These are phyloP conservation scores for Curvularia verruculosa DNA, from an alignment of 2,329 filamentous ascomycete species.

Conservation along the genomic window DNA sequence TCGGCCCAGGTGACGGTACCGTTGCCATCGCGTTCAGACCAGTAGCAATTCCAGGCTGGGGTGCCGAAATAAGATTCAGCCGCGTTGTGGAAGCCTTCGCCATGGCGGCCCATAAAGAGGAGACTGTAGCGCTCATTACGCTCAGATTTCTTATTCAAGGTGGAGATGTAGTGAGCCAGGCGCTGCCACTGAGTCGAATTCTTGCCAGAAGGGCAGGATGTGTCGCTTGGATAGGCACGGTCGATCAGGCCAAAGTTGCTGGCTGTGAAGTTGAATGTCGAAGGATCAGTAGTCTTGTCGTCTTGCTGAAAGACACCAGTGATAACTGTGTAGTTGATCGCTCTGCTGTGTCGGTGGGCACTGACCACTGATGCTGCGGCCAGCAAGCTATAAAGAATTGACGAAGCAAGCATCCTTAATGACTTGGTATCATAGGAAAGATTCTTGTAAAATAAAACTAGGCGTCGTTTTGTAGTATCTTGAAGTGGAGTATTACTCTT, in stretches of 20 bases:
- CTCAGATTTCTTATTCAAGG: slow-evolving; percentile 58
- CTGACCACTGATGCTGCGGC: slow-evolving; percentile 22
- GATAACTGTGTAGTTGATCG: slow-evolving; percentile 66
- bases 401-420: slow-evolving; percentile 25
- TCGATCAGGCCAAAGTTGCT: slow-evolving; percentile 71
- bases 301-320: slow-evolving; percentile 70
- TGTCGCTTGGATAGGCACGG: slow-evolving; percentile 64
- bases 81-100: slow-evolving; percentile 69
- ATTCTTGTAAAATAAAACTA: too few relatives aligned
- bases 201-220: slow-evolving; percentile 40
- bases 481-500: too few relatives aligned
- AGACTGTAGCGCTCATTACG: slow-evolving; percentile 66
- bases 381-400: slow-evolving; percentile 24
- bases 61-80: slow-evolving; percentile 72
- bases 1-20: slow-evolving; percentile 68
- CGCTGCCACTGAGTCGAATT: slow-evolving; percentile 67
- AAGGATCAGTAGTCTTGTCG: slow-evolving; percentile 60
- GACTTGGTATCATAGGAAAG: too few relatives aligned
- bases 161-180: slow-evolving; percentile 64
- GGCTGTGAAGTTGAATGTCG: slow-evolving; percentile 55
- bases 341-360: slow-evolving; percentile 25
- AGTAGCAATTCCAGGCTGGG: slow-evolving; percentile 73
- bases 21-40: slow-evolving; percentile 68
- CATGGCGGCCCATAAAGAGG: slow-evolving; percentile 72
- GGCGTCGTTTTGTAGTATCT: too few relatives aligned